phyloP scores from a whole-genome alignment of 2,329 filamentous ascomycete species.

The Pleomassaria siparia region DNA sequence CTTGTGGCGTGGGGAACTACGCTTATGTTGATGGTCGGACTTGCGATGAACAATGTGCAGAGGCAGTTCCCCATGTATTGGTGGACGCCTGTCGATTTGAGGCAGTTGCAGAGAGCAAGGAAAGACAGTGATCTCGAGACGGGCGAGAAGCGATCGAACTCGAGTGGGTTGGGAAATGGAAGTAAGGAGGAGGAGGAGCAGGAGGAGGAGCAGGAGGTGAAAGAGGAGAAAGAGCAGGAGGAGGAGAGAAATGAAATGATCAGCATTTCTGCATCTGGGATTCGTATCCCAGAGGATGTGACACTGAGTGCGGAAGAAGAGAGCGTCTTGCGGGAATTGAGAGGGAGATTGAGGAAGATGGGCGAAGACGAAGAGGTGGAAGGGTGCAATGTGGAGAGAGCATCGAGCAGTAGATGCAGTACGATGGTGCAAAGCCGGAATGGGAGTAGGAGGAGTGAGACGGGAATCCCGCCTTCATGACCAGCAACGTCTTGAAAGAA shows the following conservation, averaged over 20 bases:
- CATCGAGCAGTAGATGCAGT: constrained; percentile 18
- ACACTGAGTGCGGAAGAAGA: constrained; percentile 39
- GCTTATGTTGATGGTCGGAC: constrained; percentile 47
- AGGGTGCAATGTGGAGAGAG: constrained; percentile 8
- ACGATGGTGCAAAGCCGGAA: constrained; percentile 21
- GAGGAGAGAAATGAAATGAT: background rate
- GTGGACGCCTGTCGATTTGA: constrained; percentile 49
- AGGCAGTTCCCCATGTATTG: constrained; percentile 52
- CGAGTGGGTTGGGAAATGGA: background rate
- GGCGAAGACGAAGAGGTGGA: constrained; percentile 8
- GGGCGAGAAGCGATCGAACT: background rate
- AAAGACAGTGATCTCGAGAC: constrained; percentile 3
- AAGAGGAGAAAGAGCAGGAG: background rate
- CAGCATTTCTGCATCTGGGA: background rate
- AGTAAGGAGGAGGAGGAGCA: constrained; percentile 1
- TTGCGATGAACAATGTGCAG: constrained; percentile 50
- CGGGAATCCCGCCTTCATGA: background rate
- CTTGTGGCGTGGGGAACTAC: constrained; percentile 46
- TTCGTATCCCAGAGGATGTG: constrained; percentile 32
- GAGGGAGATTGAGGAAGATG: constrained; percentile 30
- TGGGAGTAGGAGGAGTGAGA: constrained; percentile 4
- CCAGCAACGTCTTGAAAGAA: background rate
- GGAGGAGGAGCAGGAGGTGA: background rate
- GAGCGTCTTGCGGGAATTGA: constrained; percentile 39
- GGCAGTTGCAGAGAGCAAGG: constrained; percentile 17